Evolutionary conservation across 176 grass and related monocot species (phyloP).

Genomic region (Cocos nucifera): DNA sequence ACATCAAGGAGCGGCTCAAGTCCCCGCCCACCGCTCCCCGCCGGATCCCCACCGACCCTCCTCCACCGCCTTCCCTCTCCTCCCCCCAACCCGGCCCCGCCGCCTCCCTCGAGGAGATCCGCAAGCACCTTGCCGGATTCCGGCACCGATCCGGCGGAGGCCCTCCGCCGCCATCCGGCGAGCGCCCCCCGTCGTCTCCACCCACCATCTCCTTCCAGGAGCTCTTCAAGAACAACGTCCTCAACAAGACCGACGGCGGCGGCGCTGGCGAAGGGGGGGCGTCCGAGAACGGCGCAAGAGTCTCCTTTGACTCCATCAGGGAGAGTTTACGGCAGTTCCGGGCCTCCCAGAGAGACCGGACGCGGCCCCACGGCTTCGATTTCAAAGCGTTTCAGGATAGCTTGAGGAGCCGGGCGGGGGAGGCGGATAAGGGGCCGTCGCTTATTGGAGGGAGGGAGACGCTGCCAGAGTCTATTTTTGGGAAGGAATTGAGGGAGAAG

Average conservation of each 20-base stretch:
- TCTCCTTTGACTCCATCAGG: slow-evolving; percentile 11
- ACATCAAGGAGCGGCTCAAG: slow-evolving; percentile 32
- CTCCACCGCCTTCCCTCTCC: slow-evolving; percentile 16
- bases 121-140: slow-evolving; percentile 27
- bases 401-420: neutral
- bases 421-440: neutral
- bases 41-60: slow-evolving; percentile 20
- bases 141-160: neutral
- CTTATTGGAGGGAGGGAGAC: neutral
- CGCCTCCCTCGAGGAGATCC: slow-evolving; percentile 8
- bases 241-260: slow-evolving; percentile 3
- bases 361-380: neutral
- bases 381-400: slow-evolving; percentile 6
- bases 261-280: neutral
- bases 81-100: neutral
- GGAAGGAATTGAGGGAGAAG: slow-evolving; percentile 15
- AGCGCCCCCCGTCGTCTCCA: slow-evolving; percentile 6
- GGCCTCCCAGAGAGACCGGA: neutral
- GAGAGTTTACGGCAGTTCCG: slow-evolving; percentile 15
- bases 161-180: neutral
- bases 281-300: neutral
- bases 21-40: slow-evolving; percentile 20
- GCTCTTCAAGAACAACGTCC: slow-evolving; percentile 18
- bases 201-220: slow-evolving; percentile 26
- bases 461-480: slow-evolving; percentile 13